These are phyloP conservation scores for Coemansia pectinata DNA, from an alignment of 192 early-diverging fungal species.

Conservation along the genomic window DNA sequence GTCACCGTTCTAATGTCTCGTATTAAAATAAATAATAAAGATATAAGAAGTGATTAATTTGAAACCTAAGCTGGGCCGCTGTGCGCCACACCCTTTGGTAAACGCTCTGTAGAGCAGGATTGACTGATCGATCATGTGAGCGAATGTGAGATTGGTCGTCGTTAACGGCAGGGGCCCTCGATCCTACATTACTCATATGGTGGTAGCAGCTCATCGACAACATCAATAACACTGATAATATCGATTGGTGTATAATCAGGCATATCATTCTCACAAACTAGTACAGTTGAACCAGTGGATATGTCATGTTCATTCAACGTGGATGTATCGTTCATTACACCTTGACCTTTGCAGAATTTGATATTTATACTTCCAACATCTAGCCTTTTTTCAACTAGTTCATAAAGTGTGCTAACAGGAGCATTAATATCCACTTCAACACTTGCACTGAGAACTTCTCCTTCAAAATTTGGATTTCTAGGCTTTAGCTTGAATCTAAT, in stretches of 20 bases:
- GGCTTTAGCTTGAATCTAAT: not conserved
- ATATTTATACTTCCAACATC: not conserved
- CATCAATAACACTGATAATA: not conserved
- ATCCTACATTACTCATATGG: no score
- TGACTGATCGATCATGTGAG: no score
- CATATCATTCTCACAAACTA: not conserved
- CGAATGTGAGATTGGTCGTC: no score
- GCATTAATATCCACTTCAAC: not conserved
- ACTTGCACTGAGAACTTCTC: not conserved
- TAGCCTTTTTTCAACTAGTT: not conserved
- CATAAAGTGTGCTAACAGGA: not conserved
- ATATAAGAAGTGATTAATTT: no score
- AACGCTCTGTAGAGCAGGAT: no score
- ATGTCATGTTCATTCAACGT: not conserved
- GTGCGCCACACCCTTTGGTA: no score
- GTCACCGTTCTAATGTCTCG: no score
- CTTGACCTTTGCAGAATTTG: not conserved
- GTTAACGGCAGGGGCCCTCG: no score
- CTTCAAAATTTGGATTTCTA: not conserved
- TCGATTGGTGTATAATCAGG: not conserved
- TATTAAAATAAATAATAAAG: no score
- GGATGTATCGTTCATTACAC: not conserved
- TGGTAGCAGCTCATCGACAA: not conserved
- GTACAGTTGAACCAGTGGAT: not conserved
- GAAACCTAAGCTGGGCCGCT: no score